Evolutionary conservation across 306 rosid genomes (phyloP).

Genomic region (Dalbergia cultrata): DNA sequence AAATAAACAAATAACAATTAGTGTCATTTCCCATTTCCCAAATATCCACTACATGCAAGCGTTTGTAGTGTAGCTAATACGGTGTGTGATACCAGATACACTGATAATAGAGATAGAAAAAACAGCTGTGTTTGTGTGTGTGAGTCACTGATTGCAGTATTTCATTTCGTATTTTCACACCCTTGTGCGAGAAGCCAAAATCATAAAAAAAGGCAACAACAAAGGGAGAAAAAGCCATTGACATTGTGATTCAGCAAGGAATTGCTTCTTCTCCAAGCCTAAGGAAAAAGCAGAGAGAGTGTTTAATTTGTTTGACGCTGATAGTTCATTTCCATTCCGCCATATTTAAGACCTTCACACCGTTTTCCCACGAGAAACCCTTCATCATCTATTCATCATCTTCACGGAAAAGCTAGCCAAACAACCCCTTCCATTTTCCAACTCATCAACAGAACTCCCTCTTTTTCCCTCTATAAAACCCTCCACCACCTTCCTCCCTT

Average conservation of each 20-base stretch:
- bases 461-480: constrained; percentile 41
- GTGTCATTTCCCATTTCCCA: not conserved
- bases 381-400: constrained; percentile 17
- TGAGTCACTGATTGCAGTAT: not conserved
- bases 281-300: not conserved
- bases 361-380: constrained; percentile 62
- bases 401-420: constrained; percentile 53
- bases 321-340: constrained; percentile 41
- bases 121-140: not conserved
- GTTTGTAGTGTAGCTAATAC: not conserved
- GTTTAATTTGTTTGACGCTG: constrained; percentile 25
- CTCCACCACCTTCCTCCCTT: not conserved
- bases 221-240: constrained; percentile 41
- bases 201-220: not conserved
- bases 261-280: constrained; percentile 81
- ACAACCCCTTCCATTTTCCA: not conserved
- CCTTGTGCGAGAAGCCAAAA: constrained; percentile 72
- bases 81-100: not conserved
- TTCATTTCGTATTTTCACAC: not conserved
- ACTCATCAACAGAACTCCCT: not conserved
- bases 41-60: not conserved
- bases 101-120: not conserved
- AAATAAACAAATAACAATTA: not conserved
- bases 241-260: constrained; percentile 26
- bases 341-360: constrained; percentile 64